A percentile compares a stretch with the other conserved stretches of the same genome.
phyloP scores from a whole-genome alignment of 495 filamentous ascomycete species.

The Neurospora sp. region DNA sequence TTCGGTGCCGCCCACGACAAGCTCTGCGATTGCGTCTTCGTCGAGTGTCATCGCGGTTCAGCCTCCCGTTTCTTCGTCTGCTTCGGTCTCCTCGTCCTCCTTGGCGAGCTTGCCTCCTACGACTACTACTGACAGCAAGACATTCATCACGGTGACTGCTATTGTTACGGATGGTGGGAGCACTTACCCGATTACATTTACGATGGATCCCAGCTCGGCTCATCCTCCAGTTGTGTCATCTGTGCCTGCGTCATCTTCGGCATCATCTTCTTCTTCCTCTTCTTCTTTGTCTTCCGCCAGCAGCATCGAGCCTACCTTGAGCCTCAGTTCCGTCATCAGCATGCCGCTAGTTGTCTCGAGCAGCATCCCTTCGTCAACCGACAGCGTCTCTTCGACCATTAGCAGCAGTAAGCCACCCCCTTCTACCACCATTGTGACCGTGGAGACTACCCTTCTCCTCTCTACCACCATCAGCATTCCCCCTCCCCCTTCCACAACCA shows the following conservation, averaged over 20 bases:
- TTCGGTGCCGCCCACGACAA: not conserved
- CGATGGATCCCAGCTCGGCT: constrained; percentile 1
- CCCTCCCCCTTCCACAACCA: not conserved
- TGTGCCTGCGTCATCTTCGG: not conserved
- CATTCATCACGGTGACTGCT: constrained; percentile 7
- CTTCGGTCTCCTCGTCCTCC: not conserved
- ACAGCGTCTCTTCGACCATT: rapidly evolving
- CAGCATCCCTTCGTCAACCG: not conserved
- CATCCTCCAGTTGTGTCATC: not conserved
- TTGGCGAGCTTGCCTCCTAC: not conserved
- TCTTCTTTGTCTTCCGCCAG: not conserved
- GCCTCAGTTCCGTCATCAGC: not conserved
- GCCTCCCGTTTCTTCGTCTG: not conserved
- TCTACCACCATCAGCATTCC: too few relatives aligned
- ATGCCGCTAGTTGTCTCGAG: not conserved
- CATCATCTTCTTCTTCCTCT: not conserved
- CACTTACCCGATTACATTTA: constrained; percentile 3
- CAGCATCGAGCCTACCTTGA: not conserved
- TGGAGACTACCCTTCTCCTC: too few relatives aligned
- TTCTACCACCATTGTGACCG: not conserved
- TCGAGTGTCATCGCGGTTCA: not conserved
- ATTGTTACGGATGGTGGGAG: not conserved
- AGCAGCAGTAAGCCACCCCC: not conserved
- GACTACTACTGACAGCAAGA: not conserved
- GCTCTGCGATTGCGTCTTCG: not conserved